phyloP scores from a whole-genome alignment of 192 early-diverging fungal genomes.

The Mortierella claussenii region DNA sequence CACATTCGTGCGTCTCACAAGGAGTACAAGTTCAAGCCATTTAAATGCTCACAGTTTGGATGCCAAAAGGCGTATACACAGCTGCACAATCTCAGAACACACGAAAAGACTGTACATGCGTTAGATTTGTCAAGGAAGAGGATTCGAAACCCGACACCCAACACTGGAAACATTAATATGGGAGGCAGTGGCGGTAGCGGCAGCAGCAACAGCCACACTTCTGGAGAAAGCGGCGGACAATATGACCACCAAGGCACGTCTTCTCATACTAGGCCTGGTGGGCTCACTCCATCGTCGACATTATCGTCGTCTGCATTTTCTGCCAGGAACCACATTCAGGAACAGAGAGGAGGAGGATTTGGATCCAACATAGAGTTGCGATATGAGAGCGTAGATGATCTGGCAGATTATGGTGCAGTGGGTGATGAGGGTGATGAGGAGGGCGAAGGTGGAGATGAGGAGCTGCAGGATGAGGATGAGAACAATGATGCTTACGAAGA shows the following conservation, averaged over 20 bases:
- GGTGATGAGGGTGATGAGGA: conserved; percentile 15
- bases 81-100: conserved; percentile 81
- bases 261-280: too few species aligned
- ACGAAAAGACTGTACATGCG: conserved; percentile 69
- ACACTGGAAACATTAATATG: background rate
- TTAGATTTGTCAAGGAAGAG: conserved; percentile 46
- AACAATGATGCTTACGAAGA: conserved; percentile 15
- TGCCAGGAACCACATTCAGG: too few species aligned
- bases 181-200: background rate
- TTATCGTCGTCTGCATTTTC: too few species aligned
- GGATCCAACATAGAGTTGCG: background rate
- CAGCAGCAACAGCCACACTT: background rate
- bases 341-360: background rate
- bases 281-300: too few species aligned
- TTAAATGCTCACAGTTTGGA: conserved; percentile 66
- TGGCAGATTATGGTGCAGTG: background rate
- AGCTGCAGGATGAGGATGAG: conserved; percentile 6
- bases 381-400: conserved; percentile 10
- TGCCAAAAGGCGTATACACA: conserved; percentile 85
- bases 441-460: conserved; percentile 10
- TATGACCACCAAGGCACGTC: too few species aligned
- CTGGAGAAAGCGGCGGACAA: background rate
- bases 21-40: conserved; percentile 60
- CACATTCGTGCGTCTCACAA: conserved; percentile 63
- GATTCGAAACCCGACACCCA: conserved; percentile 23